Evolutionary conservation across 176 grass and related monocot genomes (phyloP).

Genomic region (Ananas comosus): DNA sequence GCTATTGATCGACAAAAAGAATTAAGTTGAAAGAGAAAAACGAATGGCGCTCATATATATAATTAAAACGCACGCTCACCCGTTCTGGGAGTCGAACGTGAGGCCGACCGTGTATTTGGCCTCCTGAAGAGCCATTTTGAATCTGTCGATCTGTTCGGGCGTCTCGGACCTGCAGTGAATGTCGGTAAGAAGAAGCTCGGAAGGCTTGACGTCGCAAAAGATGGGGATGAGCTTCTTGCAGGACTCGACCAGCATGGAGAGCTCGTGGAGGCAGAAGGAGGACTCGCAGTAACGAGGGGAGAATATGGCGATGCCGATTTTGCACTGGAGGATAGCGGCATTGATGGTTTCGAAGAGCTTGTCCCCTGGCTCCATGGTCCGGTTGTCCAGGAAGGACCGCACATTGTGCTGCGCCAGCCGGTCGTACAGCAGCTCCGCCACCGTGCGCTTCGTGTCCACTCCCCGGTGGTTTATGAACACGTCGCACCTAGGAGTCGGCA

Average conservation of each 20-base stretch:
- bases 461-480: slow-evolving; percentile 92
- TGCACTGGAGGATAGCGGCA: slow-evolving; percentile 31
- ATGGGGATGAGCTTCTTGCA: slow-evolving; percentile 70
- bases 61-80: slow-evolving; percentile 25
- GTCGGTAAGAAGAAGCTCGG: slow-evolving; percentile 35
- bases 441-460: slow-evolving; percentile 57
- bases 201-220: slow-evolving; percentile 73
- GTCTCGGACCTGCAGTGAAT: slow-evolving; percentile 10
- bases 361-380: slow-evolving; percentile 65
- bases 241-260: slow-evolving; percentile 48
- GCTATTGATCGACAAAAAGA: not conserved
- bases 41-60: not conserved
- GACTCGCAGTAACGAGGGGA: slow-evolving; percentile 57
- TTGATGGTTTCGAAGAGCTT: slow-evolving; percentile 36
- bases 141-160: slow-evolving; percentile 35
- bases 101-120: slow-evolving; percentile 63
- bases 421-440: slow-evolving; percentile 51
- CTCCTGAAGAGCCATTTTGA: slow-evolving; percentile 38
- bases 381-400: slow-evolving; percentile 46
- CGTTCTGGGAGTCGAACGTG: slow-evolving; percentile 52
- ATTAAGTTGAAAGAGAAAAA: not conserved
- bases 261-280: slow-evolving; percentile 64
- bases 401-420: slow-evolving; percentile 17
- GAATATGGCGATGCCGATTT: slow-evolving; percentile 57
- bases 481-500: slow-evolving; percentile 22